phyloP scores from a whole-genome alignment of 2,329 filamentous ascomycete genomes.

The Penicillium freii region DNA sequence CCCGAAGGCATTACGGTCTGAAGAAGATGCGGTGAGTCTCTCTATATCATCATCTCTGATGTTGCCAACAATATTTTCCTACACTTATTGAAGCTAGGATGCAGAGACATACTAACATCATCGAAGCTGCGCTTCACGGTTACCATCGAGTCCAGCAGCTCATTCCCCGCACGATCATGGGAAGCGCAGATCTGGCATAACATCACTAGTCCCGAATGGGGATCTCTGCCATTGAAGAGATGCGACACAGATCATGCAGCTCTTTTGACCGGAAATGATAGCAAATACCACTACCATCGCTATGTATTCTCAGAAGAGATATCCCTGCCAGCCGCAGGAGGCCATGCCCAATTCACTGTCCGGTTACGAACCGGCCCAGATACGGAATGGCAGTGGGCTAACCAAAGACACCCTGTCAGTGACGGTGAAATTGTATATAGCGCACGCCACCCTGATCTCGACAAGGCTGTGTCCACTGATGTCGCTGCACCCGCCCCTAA shows the following conservation, averaged over 20 bases:
- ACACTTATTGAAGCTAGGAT: background rate
- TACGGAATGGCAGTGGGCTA: slow-evolving; percentile 47
- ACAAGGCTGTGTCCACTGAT: slow-evolving; percentile 1
- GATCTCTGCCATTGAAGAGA: slow-evolving; percentile 55
- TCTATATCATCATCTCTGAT: background rate
- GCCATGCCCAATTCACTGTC: slow-evolving; percentile 42
- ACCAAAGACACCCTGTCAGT: slow-evolving; percentile 38
- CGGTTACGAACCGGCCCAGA: slow-evolving; percentile 42
- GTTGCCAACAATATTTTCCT: background rate
- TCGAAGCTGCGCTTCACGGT: slow-evolving; percentile 62
- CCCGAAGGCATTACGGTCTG: slow-evolving; percentile 26
- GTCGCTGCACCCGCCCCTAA: slow-evolving; percentile 12
- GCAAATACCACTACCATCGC: slow-evolving; percentile 29
- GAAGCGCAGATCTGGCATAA: slow-evolving; percentile 76
- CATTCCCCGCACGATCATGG: slow-evolving; percentile 60
- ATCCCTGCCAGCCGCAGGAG: slow-evolving; percentile 27
- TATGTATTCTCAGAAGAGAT: slow-evolving; percentile 37
- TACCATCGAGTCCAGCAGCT: slow-evolving; percentile 63
- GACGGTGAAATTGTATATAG: slow-evolving; percentile 46
- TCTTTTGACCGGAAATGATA: slow-evolving; percentile 26
- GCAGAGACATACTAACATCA: background rate
- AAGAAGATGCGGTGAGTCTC: slow-evolving; percentile 28
- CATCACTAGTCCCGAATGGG: slow-evolving; percentile 58
- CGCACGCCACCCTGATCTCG: slow-evolving; percentile 19
- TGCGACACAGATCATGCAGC: slow-evolving; percentile 28